Percentiles rank a stretch among this genome's conserved stretches.
These are phyloP conservation scores for Fonsecaea pedrosoi DNA, from an alignment of 2,329 filamentous ascomycete genomes.

Conservation along the genomic window DNA sequence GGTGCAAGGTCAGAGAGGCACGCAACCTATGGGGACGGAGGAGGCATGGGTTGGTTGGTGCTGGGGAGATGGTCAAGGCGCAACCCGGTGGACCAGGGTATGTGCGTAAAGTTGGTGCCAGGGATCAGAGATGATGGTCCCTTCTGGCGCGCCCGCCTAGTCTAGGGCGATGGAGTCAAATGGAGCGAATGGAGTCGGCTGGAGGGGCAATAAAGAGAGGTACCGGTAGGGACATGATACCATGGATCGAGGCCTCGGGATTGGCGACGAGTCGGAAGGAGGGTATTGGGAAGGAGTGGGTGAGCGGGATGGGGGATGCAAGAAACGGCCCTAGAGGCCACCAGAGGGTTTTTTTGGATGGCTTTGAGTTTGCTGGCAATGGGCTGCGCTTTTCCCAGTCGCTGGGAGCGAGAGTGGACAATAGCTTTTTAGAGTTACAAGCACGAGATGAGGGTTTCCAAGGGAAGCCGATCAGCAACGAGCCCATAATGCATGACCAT, in stretches of 20 bases:
- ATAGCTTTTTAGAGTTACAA: conserved; percentile 14
- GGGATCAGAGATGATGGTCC: conserved; percentile 28
- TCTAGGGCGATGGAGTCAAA: conserved; percentile 18
- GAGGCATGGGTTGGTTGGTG: conserved; percentile 20
- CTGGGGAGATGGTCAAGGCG: conserved; percentile 28
- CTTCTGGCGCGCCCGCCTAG: conserved; percentile 27
- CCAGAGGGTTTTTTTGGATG: neutral
- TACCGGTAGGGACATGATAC: conserved; percentile 8
- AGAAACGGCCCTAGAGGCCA: conserved; percentile 5
- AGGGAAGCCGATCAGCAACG: conserved; percentile 5
- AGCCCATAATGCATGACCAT: neutral
- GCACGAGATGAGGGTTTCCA: neutral
- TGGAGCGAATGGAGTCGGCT: conserved; percentile 20
- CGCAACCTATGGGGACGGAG: conserved; percentile 32
- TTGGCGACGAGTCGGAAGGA: conserved; percentile 19
- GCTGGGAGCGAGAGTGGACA: conserved; percentile 12
- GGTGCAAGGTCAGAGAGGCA: conserved; percentile 30
- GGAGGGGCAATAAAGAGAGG: conserved; percentile 27
- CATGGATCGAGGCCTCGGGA: conserved; percentile 9
- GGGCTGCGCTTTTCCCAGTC: neutral
- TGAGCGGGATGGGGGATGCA: conserved; percentile 16
- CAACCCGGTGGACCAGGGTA: conserved; percentile 29
- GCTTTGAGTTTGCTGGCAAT: conserved; percentile 1
- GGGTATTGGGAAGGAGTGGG: conserved; percentile 10
- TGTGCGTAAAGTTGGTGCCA: conserved; percentile 31